Base-by-base conservation (phyloP, 176 grass and related monocot species). In the Thinopyrum elongatum region DNA sequence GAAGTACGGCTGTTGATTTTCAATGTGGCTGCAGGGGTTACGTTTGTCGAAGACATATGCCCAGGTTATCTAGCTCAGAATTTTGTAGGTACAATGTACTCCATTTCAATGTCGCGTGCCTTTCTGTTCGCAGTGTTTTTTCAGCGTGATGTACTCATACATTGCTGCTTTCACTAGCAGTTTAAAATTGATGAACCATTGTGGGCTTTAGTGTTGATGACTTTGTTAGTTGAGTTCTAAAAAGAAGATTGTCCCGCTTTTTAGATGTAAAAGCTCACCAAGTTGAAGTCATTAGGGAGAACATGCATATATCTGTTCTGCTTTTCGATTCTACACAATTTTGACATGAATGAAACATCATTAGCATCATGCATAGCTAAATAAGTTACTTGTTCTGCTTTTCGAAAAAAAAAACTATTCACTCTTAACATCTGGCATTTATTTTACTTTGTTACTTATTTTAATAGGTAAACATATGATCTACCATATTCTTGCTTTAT, bases 71-170 rank as follows among this genome's bases (percentile, higher is more conserved):
- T 94, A 69, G 92, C 92, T 82, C 84, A 78, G 47, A 92, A 92
- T 73, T 92, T 94, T 92, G 89, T 94, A 90, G 89, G 90, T 94
- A 92, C 90, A 88, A 57, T 7, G 34, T 28, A 85, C 42, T 67
- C 57, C 2, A 22, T 78, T 85, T 30, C 27, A 83, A 13, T 60
- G n/a, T 2, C 47, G 34, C 22, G 30, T 65, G 29, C 7, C 19
- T 86, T 33, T 79, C 10, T 19, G 16, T 73, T 63, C 38, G 51
- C 35, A n/a, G 12, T 65, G 1, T 49, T 26, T 61, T 79, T 83
- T 21, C 19, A 7, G 11, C 70, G 25, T 42, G 4, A 60, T 44
- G 66, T 70, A 49, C 21, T 70, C 19, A 15, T 77, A 35, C 28
- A 17, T 68, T 77, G 34, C 1, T 73, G 70, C 30, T 84, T 65